A percentile compares a stretch with the other conserved stretches of the same genome.
Evolutionary conservation across 108 stramenopile genomes (phyloP).

Genomic region (Skeletonema tropicum): DNA sequence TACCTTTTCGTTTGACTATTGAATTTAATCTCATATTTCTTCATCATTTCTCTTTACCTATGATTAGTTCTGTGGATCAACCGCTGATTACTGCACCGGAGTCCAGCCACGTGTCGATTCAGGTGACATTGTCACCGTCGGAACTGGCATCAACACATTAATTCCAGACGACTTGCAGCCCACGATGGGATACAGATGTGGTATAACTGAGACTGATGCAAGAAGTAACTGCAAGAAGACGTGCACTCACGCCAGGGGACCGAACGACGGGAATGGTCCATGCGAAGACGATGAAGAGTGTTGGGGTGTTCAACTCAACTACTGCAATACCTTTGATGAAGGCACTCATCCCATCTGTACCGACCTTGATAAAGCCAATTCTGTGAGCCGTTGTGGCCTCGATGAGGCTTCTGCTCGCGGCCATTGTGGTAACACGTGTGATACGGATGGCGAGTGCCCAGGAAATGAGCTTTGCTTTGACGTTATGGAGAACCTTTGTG

Average conservation of each 20-base stretch:
- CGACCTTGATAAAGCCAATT: slow-evolving; percentile 31
- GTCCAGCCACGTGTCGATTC: slow-evolving; percentile 16
- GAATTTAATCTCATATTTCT: slow-evolving; percentile 10
- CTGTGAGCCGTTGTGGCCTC: slow-evolving; percentile 29
- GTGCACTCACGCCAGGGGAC: slow-evolving; percentile 26
- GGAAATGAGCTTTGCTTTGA: slow-evolving; percentile 27
- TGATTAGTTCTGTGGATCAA: slow-evolving; percentile 32
- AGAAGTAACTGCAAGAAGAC: slow-evolving; percentile 40
- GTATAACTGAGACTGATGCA: slow-evolving; percentile 39
- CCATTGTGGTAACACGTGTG: slow-evolving; percentile 35
- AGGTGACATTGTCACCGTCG: slow-evolving; percentile 6
- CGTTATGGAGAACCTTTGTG: slow-evolving; percentile 38
- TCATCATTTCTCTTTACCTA: not conserved
- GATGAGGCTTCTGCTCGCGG: slow-evolving; percentile 47
- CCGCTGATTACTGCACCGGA: slow-evolving; percentile 36
- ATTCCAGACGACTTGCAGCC: slow-evolving; percentile 30
- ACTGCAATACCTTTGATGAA: slow-evolving; percentile 49
- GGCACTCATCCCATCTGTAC: slow-evolving; percentile 44
- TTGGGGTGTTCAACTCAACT: slow-evolving; percentile 51
- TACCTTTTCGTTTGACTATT: not conserved
- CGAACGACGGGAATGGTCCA: slow-evolving; percentile 4
- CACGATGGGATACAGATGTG: slow-evolving; percentile 39
- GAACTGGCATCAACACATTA: slow-evolving; percentile 1
- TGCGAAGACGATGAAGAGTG: slow-evolving; percentile 39
- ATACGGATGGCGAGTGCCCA: slow-evolving; percentile 27